Evolutionary conservation across 192 early-diverging fungal genomes (phyloP), one percentile per base, ranked within the genome.

Genomic region (Bifiguratus adelaidae): DNA sequence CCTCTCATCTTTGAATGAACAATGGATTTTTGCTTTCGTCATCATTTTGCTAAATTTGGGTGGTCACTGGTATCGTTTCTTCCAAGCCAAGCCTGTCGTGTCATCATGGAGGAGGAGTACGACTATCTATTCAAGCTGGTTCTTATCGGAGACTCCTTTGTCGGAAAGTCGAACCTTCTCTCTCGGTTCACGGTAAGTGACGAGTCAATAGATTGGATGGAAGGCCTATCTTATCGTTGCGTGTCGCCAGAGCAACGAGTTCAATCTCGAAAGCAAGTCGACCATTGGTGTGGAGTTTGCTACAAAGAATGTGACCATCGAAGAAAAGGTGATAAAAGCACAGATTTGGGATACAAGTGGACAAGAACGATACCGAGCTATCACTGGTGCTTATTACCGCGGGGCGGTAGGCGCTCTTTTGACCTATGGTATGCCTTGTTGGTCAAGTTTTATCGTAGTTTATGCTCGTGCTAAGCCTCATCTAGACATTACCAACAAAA

Each of bases 401-500:
- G 92, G 91, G 37, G 93, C 93, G 24, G 88, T 94, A 55, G 93
- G 89, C 9, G 91, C 91, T 5, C 72, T 94, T 28, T 84, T 97
- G 47, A 86, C 86, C 23, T 97, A 94, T 55, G 93, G 67, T 61
- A 55, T 86, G 47, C 32, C 32, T n/a, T n/a, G 8, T 8, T 33
- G 8, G 32, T 33, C n/a, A 9, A 9, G 8, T 33, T 33, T 33
- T 33, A 9, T 33, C 32, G 8, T 33, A 33, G n/a, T n/a, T 75
- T 89, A 33, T n/a, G n/a, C n/a, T n/a, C n/a, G n/a, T n/a, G n/a
- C n/a, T n/a, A n/a, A n/a, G n/a, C n/a, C n/a, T 18, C 38, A 7
- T n/a, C 8, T 32, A 76, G 46, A 55, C 49, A 67, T 64, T 40
- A 68, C 67, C 30, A 77, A 64, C 32, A 56, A 65, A 58, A 74